Percentiles rank a stretch among this genome's conserved stretches.
Conservation (phyloP, 1,284 basidiomycete species). For the Cryptococcus deneoformans region DNA sequence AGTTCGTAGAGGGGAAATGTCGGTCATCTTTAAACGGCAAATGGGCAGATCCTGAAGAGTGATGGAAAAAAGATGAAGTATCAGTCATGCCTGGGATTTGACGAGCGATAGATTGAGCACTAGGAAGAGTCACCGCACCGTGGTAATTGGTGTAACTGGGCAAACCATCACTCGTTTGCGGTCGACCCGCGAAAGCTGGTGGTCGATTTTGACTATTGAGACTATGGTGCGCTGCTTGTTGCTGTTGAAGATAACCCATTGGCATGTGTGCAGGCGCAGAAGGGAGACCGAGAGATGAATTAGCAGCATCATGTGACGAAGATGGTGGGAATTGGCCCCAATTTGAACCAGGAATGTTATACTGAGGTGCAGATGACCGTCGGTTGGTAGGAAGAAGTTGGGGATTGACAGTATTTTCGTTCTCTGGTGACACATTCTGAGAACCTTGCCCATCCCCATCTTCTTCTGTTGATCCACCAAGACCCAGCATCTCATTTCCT, state of each 20-base stretch:
- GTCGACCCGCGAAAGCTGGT: slow-evolving; percentile 13
- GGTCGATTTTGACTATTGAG: slow-evolving; percentile 5
- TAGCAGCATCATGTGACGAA: not conserved
- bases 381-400: slow-evolving; percentile 5
- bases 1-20: not conserved
- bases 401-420: not conserved
- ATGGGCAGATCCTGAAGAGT: slow-evolving; percentile 3
- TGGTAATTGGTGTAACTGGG: slow-evolving; percentile 26
- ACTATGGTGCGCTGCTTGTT: slow-evolving; percentile 6
- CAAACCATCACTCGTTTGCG: slow-evolving; percentile 42
- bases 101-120: slow-evolving; percentile 32
- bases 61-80: slow-evolving; percentile 1
- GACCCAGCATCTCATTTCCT: slow-evolving; percentile 11
- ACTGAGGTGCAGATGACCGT: slow-evolving; percentile 30
- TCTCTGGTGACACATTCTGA: slow-evolving; percentile 10
- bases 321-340: slow-evolving; percentile 5
- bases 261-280: slow-evolving; percentile 21
- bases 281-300: slow-evolving; percentile 4
- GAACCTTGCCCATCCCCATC: not conserved
- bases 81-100: slow-evolving; percentile 15
- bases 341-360: slow-evolving; percentile 10
- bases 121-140: slow-evolving; percentile 25
- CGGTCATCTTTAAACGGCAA: not conserved
- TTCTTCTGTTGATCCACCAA: not conserved
- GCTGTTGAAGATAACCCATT: slow-evolving; percentile 11